These are phyloP conservation scores for Chalciporus chontae DNA, from an alignment of 768 basidiomycete species.

Conservation along the genomic window DNA sequence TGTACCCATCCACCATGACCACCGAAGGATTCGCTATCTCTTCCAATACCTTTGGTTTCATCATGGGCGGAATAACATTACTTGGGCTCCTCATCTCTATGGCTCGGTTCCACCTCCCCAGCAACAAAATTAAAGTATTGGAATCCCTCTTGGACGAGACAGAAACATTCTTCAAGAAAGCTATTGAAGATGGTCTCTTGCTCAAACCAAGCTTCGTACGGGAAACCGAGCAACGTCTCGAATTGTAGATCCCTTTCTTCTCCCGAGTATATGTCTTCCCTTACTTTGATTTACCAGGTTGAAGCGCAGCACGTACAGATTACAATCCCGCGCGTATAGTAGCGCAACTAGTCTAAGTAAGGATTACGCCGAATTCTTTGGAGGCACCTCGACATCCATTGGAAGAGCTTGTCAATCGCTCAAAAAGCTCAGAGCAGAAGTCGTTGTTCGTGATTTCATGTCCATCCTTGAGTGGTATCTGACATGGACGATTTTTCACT, in stretches of 20 bases:
- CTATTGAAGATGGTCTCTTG: neutral
- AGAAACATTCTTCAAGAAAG: neutral
- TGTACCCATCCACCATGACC: neutral
- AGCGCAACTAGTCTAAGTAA: neutral
- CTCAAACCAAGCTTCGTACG: neutral
- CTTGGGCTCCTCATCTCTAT: neutral
- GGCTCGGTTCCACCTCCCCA: neutral
- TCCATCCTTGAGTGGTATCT: no score
- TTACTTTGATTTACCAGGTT: neutral
- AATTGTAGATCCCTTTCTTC: no score
- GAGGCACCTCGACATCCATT: neutral
- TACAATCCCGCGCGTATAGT: neutral
- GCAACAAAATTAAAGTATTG: slow-evolving; percentile 1
- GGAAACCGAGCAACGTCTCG: neutral
- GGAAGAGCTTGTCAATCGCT: neutral
- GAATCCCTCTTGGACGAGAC: neutral
- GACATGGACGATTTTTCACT: no score
- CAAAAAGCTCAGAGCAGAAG: neutral
- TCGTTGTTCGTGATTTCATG: neutral
- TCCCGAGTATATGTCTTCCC: no score
- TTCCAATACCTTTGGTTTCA: slow-evolving; percentile 1
- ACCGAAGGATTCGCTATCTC: neutral
- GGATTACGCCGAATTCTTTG: neutral
- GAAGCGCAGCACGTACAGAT: neutral
- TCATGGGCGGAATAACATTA: neutral